Evolutionary conservation across 108 stramenopile genomes (phyloP).

Genomic region (Stephanodiscus minutulus): DNA sequence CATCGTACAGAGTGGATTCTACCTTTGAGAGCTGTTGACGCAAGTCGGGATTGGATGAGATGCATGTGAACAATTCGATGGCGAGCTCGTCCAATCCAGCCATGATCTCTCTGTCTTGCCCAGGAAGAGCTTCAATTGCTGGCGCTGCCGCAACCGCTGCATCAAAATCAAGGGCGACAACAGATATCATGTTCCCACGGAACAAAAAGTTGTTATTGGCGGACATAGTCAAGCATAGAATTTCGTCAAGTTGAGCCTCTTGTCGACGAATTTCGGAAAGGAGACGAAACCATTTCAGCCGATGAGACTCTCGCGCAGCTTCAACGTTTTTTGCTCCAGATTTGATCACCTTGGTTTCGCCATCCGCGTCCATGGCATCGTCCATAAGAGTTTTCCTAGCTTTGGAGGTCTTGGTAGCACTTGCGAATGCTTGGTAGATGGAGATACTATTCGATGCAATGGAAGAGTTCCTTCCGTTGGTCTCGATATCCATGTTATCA

Average conservation of each 20-base stretch:
- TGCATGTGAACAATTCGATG: conserved; percentile 24
- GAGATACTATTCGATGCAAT: conserved; percentile 12
- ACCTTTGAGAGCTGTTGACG: conserved; percentile 17
- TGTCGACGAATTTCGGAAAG: conserved; percentile 42
- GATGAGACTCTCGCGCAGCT: conserved; percentile 15
- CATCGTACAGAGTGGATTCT: conserved; percentile 30
- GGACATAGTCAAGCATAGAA: conserved; percentile 18
- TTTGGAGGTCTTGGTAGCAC: conserved; percentile 5
- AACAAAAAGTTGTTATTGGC: conserved; percentile 11
- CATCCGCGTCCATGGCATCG: neutral
- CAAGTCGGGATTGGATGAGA: conserved; percentile 18
- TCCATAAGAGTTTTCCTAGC: neutral
- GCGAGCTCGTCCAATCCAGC: conserved; percentile 44
- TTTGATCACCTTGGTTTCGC: conserved; percentile 5
- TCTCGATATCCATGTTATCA: neutral
- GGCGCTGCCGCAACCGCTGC: neutral
- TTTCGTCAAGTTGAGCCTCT: conserved; percentile 33
- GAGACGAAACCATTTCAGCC: conserved; percentile 32
- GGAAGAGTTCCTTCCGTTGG: conserved; percentile 10
- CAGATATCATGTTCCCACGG: conserved; percentile 34
- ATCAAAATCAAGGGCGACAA: conserved; percentile 8
- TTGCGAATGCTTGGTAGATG: conserved; percentile 38
- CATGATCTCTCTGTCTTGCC: conserved; percentile 18
- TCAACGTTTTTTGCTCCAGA: neutral
- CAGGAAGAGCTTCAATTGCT: neutral